Conservation (phyloP, 2,329 filamentous ascomycete genomes). For the Colletotrichum sp. region DNA sequence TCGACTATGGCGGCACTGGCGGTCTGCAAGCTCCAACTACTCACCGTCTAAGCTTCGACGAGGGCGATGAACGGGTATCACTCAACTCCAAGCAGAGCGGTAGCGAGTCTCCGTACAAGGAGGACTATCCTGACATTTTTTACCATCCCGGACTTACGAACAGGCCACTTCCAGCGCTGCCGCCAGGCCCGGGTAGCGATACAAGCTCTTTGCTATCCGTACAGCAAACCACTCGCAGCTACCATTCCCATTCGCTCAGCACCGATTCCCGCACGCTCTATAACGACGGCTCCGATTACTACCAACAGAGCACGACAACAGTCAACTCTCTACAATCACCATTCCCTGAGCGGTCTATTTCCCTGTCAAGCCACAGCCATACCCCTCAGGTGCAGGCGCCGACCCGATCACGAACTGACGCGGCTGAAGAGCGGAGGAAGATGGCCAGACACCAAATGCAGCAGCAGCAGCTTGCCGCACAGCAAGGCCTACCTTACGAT, state of each 20-base stretch:
- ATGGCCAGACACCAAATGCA: slow-evolving; percentile 60
- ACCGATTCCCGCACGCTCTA: slow-evolving; percentile 47
- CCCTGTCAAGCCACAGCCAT: slow-evolving; percentile 80
- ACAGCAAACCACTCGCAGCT: slow-evolving; percentile 34
- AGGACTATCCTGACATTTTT: slow-evolving; percentile 88
- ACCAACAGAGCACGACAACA: slow-evolving; percentile 31
- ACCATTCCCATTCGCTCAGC: slow-evolving; percentile 55
- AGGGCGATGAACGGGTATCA: slow-evolving; percentile 80
- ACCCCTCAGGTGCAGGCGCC: slow-evolving; percentile 81
- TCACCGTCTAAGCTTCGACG: slow-evolving; percentile 86
- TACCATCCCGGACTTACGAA: slow-evolving; percentile 83
- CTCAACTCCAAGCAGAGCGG: slow-evolving; percentile 60
- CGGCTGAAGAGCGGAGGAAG: slow-evolving; percentile 71
- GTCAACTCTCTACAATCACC: slow-evolving; percentile 42
- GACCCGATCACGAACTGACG: slow-evolving; percentile 93
- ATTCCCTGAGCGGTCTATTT: slow-evolving; percentile 75
- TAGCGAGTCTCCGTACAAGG: slow-evolving; percentile 70
- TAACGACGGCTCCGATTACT: slow-evolving; percentile 53
- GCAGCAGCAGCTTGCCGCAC: slow-evolving; percentile 54
- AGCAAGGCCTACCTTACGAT: slow-evolving; percentile 57
- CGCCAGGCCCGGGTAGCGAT: slow-evolving; percentile 67
- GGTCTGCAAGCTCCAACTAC: slow-evolving; percentile 78
- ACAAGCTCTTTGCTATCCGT: slow-evolving; percentile 56
- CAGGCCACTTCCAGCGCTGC: slow-evolving; percentile 69
- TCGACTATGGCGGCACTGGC: slow-evolving; percentile 91